These are phyloP conservation scores for Hypoxylon sp. DNA, from an alignment of 2,329 filamentous ascomycete species.

Conservation along the genomic window DNA sequence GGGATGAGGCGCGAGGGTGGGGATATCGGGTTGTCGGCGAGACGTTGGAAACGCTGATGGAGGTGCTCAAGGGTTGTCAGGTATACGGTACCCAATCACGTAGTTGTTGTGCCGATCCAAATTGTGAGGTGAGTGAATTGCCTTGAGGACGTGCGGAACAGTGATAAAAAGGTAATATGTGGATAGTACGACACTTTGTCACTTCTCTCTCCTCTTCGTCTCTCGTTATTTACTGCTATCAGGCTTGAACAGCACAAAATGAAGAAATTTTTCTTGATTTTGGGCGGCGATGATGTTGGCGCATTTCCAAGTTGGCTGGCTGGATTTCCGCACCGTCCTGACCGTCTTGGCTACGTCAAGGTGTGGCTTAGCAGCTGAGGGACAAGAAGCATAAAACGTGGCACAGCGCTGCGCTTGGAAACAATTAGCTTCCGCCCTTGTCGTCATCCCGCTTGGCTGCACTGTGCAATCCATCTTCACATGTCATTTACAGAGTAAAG, in stretches of 20 bases:
- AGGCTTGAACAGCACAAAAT: too few species aligned
- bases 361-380: conserved; percentile 30
- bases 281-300: conserved; percentile 8
- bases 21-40: conserved; percentile 29
- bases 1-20: conserved; percentile 9
- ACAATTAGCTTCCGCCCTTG: conserved; percentile 1
- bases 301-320: conserved; percentile 8
- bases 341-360: conserved; percentile 34
- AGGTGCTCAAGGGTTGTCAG: neutral
- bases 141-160: too few species aligned
- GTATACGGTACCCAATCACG: neutral
- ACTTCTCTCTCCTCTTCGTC: conserved; percentile 3
- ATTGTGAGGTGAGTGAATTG: neutral
- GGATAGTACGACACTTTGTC: neutral
- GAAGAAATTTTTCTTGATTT: conserved; percentile 22
- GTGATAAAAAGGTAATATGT: too few species aligned
- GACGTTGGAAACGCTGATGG: conserved; percentile 10
- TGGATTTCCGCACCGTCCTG: neutral
- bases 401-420: conserved; percentile 3
- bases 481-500: conserved; percentile 1
- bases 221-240: too few species aligned
- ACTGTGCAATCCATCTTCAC: conserved; percentile 11
- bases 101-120: neutral
- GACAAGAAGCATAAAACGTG: conserved; percentile 14
- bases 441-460: conserved; percentile 27